phyloP scores from a whole-genome alignment of 1,139 yeast genomes.

The Kluyveromyces sp. region DNA sequence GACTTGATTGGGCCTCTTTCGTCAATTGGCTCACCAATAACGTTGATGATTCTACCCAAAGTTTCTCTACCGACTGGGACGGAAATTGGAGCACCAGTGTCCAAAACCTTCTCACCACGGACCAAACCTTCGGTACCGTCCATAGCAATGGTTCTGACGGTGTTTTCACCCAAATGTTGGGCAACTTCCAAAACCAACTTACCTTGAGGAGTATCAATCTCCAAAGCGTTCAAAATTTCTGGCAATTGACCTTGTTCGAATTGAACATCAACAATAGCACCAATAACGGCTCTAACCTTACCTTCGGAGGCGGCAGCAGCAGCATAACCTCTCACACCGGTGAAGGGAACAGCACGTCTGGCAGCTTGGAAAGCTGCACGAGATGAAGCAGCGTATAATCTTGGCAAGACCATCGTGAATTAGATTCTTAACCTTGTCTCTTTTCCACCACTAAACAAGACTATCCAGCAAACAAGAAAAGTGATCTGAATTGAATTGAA shows the following conservation, averaged over 20 bases:
- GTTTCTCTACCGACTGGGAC: slow-evolving; percentile 99
- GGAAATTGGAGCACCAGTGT: slow-evolving; percentile 97
- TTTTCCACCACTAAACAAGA: background rate
- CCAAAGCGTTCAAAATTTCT: slow-evolving; percentile 93
- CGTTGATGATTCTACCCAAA: slow-evolving; percentile 97
- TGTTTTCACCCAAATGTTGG: slow-evolving; percentile 99
- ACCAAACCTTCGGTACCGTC: slow-evolving; percentile 99
- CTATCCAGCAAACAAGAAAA: no score
- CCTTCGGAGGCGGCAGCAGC: slow-evolving; percentile 78
- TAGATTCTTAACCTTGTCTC: slow-evolving; percentile 5
- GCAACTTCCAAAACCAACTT: slow-evolving; percentile 94
- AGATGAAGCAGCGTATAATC: slow-evolving; percentile 84
- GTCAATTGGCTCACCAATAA: slow-evolving; percentile 98
- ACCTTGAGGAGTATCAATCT: slow-evolving; percentile 62
- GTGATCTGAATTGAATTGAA: no score
- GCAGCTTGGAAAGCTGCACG: slow-evolving; percentile 89
- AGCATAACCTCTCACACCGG: slow-evolving; percentile 78
- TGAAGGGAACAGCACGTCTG: slow-evolving; percentile 59
- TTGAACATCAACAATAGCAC: slow-evolving; percentile 99
- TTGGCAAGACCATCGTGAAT: slow-evolving; percentile 62
- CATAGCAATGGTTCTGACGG: slow-evolving; percentile 99
- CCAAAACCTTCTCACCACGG: slow-evolving; percentile 87
- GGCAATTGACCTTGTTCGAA: slow-evolving; percentile 97
- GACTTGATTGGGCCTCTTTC: slow-evolving; percentile 98
- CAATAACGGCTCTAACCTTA: slow-evolving; percentile 96